Evolutionary conservation across 2,329 filamentous ascomycete genomes (phyloP).

Genomic region (Microdochium nivale): DNA sequence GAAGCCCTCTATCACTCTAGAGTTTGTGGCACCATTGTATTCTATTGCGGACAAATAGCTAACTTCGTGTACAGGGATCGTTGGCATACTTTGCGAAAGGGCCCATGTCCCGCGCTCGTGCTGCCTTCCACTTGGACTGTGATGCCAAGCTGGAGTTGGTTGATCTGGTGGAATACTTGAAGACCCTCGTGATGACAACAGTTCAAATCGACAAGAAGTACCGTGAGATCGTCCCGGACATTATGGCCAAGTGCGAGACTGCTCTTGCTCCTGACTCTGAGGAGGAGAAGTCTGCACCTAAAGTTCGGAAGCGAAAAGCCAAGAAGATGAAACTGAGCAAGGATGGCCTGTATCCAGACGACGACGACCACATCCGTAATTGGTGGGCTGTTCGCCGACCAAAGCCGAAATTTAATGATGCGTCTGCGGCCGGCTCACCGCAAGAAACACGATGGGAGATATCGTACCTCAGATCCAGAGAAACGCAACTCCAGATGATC

Average conservation of each 20-base stretch:
- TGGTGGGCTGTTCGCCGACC: conserved; percentile 63
- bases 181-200: conserved; percentile 56
- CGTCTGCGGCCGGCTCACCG: conserved; percentile 26
- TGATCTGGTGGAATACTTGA: conserved; percentile 61
- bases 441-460: conserved; percentile 53
- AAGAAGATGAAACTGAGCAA: conserved; percentile 61
- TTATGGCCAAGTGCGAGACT: conserved; percentile 49
- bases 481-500: conserved; percentile 76
- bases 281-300: conserved; percentile 36
- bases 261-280: conserved; percentile 49
- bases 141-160: conserved; percentile 51
- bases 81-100: conserved; percentile 80
- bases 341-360: conserved; percentile 58
- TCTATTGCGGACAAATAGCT: background rate
- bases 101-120: conserved; percentile 65
- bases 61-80: conserved; percentile 50
- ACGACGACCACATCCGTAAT: conserved; percentile 53
- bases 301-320: conserved; percentile 40
- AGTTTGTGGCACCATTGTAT: conserved; percentile 28
- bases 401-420: conserved; percentile 36
- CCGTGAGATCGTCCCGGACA: conserved; percentile 56
- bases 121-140: conserved; percentile 56
- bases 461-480: conserved; percentile 60
- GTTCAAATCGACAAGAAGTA: conserved; percentile 72
- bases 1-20: conserved; percentile 55